Evolutionary conservation across 192 early-diverging fungal genomes (phyloP).

Genomic region (Coemansia sp.): DNA sequence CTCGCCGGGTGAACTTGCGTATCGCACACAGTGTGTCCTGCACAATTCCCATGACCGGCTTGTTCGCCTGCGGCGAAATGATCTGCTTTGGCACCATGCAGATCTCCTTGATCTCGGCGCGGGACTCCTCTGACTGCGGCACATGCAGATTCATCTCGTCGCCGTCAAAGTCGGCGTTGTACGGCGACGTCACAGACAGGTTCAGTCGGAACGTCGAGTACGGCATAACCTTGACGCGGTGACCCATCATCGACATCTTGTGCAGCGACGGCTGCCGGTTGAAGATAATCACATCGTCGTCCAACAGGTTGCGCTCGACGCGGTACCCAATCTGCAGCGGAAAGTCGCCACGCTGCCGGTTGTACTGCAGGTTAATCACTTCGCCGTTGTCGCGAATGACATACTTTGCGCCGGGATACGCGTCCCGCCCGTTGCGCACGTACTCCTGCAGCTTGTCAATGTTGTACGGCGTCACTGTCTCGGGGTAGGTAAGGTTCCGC

Average conservation of each 20-base stretch:
- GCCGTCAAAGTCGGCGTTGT: conserved; percentile 99
- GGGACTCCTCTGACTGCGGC: conserved; percentile 94
- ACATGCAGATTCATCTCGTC: conserved; percentile 99
- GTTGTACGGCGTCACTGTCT: conserved; percentile 96
- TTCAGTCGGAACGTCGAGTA: conserved; percentile 99
- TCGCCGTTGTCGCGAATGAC: conserved; percentile 94
- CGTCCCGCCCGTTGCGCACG: conserved; percentile 86
- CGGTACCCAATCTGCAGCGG: conserved; percentile 88
- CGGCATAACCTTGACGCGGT: conserved; percentile 95
- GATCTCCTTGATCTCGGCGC: conserved; percentile 92
- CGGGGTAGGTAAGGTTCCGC: conserved; percentile 94
- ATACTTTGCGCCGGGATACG: conserved; percentile 97
- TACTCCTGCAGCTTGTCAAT: conserved; percentile 83
- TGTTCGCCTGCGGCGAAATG: conserved; percentile 95
- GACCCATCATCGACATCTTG: conserved; percentile 99
- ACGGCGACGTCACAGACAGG: conserved; percentile 94
- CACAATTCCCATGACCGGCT: conserved; percentile 99
- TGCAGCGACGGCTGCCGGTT: conserved; percentile 99
- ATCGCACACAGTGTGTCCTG: conserved; percentile 97
- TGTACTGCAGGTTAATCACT: conserved; percentile 87
- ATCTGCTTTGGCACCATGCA: conserved; percentile 99
- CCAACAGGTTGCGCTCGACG: conserved; percentile 93
- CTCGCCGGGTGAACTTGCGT: conserved; percentile 92
- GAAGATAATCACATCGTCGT: conserved; percentile 97
- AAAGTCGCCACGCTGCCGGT: conserved; percentile 77